Percentiles rank a stretch among this genome's conserved stretches.
Evolutionary conservation across 208 protist genomes (phyloP).

Genomic region (Leishmania major): DNA sequence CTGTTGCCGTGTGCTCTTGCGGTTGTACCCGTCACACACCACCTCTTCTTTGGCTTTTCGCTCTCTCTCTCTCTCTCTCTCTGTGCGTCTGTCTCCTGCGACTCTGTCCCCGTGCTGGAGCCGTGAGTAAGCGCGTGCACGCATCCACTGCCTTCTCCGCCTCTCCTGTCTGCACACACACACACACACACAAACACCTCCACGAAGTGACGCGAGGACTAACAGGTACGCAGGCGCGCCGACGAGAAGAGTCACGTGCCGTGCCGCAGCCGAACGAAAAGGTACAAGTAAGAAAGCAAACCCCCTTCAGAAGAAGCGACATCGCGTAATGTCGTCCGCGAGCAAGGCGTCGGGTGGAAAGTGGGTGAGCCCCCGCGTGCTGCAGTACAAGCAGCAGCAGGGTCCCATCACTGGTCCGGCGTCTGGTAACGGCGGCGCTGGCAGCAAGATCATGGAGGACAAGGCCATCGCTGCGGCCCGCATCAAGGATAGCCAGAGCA

Average conservation of each 20-base stretch:
- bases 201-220: background rate
- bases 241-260: background rate
- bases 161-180: background rate
- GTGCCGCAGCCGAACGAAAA: background rate
- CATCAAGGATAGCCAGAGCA: conserved; percentile 40
- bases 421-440: conserved; percentile 16
- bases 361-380: conserved; percentile 40
- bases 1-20: background rate
- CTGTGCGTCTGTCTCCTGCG: background rate
- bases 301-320: background rate
- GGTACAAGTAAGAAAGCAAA: background rate
- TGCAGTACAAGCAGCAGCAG: conserved; percentile 46
- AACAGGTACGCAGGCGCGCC: background rate
- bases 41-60: background rate
- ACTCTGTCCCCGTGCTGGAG: background rate
- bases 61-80: background rate
- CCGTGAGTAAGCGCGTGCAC: background rate
- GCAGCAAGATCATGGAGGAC: conserved; percentile 59
- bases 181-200: background rate
- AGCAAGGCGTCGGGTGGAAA: conserved; percentile 21
- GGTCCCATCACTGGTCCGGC: conserved; percentile 20
- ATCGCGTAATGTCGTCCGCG: conserved; percentile 10
- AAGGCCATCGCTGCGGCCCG: conserved; percentile 47
- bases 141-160: background rate
- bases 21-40: too few relatives aligned